Conservation (phyloP, 495 filamentous ascomycete species). For the Parathielavia appendiculata region DNA sequence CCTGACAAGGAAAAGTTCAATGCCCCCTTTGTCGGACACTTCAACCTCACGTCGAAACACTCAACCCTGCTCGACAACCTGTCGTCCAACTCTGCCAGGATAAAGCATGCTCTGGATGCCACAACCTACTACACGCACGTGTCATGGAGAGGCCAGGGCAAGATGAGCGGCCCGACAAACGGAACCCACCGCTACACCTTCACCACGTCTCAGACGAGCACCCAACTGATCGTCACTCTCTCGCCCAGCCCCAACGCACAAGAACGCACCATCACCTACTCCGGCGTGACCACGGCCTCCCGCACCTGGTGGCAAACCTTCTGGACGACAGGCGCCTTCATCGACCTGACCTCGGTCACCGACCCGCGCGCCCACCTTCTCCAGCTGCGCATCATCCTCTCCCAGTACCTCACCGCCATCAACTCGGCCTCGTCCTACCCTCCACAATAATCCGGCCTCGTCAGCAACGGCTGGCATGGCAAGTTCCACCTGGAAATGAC, state of each 20-base stretch:
- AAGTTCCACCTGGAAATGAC: slow-evolving; percentile 53
- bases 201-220: slow-evolving; percentile 17
- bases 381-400: slow-evolving; percentile 46
- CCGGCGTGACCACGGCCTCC: slow-evolving; percentile 15
- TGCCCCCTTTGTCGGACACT: slow-evolving; percentile 47
- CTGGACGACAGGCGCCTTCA: slow-evolving; percentile 44
- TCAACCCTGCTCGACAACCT: slow-evolving; percentile 31
- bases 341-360: slow-evolving; percentile 38
- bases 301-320: slow-evolving; percentile 39
- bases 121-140: slow-evolving; percentile 43
- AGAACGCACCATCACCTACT: not conserved
- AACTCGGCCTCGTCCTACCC: slow-evolving; percentile 40
- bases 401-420: slow-evolving; percentile 46
- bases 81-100: slow-evolving; percentile 32
- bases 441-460: slow-evolving; percentile 44
- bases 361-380: slow-evolving; percentile 42
- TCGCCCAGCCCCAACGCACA: slow-evolving; percentile 20
- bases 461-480: slow-evolving; percentile 54
- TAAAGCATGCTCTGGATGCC: slow-evolving; percentile 41
- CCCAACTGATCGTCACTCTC: slow-evolving; percentile 34
- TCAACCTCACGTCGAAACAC: slow-evolving; percentile 42
- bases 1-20: slow-evolving; percentile 44
- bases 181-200: slow-evolving; percentile 45
- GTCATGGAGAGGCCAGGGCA: slow-evolving; percentile 35
- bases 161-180: slow-evolving; percentile 31